These are phyloP conservation scores for Lentinula raphanica DNA, from an alignment of 768 basidiomycete genomes.

Conservation along the genomic window DNA sequence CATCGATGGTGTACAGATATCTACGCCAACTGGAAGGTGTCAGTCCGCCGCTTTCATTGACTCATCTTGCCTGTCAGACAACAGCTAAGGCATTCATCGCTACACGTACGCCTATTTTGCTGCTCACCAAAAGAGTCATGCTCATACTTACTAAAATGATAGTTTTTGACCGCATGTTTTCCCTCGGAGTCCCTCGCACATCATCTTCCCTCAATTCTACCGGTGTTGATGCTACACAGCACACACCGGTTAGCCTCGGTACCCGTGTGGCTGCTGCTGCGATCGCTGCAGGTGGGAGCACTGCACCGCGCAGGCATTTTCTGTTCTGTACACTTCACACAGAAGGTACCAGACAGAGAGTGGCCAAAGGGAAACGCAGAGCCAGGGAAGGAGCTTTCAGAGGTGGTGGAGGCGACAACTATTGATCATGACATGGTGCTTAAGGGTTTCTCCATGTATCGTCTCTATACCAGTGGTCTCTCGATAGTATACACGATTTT, in stretches of 20 bases:
- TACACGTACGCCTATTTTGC: constrained; percentile 49
- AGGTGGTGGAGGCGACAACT: not conserved
- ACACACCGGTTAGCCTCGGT: constrained; percentile 25
- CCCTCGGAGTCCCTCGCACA: constrained; percentile 73
- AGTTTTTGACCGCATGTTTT: constrained; percentile 92
- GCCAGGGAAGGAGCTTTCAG: not conserved
- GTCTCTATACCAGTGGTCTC: too few relatives aligned
- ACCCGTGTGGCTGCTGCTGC: constrained; percentile 62
- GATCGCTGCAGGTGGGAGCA: constrained; percentile 48
- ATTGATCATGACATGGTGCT: too few relatives aligned
- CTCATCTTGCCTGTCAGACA: constrained; percentile 83
- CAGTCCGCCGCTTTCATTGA: constrained; percentile 81
- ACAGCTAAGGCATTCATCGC: constrained; percentile 87
- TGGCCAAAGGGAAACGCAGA: constrained; percentile 9
- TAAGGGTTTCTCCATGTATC: too few relatives aligned
- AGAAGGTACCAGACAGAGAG: constrained; percentile 42
- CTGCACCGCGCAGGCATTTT: constrained; percentile 79
- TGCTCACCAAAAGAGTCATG: too few relatives aligned
- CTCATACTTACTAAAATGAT: too few relatives aligned
- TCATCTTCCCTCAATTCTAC: constrained; percentile 55
- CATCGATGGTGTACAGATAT: constrained; percentile 90
- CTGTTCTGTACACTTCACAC: constrained; percentile 73
- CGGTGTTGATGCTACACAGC: not conserved
- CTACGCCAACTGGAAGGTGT: constrained; percentile 86
- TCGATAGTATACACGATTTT: too few relatives aligned